Base-by-base conservation (phyloP, 2,329 filamentous ascomycete species). In the Trichophyton simii region DNA sequence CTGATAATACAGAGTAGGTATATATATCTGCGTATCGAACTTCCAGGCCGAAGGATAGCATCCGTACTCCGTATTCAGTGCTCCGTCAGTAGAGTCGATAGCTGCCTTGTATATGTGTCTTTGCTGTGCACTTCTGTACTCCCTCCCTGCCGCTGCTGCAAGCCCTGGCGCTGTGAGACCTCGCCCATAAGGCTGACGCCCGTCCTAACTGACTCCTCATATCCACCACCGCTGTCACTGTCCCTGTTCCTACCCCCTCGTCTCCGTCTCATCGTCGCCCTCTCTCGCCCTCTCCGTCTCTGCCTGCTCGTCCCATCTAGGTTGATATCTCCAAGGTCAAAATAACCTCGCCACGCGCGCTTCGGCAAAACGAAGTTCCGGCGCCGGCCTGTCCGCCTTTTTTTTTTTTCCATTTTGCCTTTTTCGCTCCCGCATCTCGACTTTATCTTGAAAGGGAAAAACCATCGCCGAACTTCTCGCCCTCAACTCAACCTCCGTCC, bases 291-390 rank as follows among this genome's bases (percentile, higher is more conserved):
- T 55, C 52, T 52, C 20, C n/a, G 11, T 48, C 44, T 25, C 18
- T 11, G 13, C 25, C n/a, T 46, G 2, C n/a, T 44, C 41, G 41
- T 44, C 41, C n/a, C n/a, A 15, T 18, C 41, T 9, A 18, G 18
- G 18, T 18, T n/a, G n/a, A 13, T 55, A 4, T 11, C 20, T 34
- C 20, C 22, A 28, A 55, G 52, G 52, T 55, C 20, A 28, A 55
- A 55, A 55, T 55, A 55, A 55, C 52, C 52, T 55, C 52, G 52
- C 52, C 52, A 55, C 52, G 52, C 52, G 52, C 52, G 52, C 22
- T 34, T 36, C 52, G 52, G 52, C 52, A 6, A n/a, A 55, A 55
- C 52, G 3, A 55, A 55, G 9, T 34, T 55, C 52, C 52, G 52
- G n/a, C 55, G 55, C 41, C 55, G 55, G 41, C 55, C n/a, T 31